A percentile compares a stretch with the other conserved stretches of the same genome.
Evolutionary conservation across 768 basidiomycete species (phyloP).

Genomic region (Pulveroboletus sp.): DNA sequence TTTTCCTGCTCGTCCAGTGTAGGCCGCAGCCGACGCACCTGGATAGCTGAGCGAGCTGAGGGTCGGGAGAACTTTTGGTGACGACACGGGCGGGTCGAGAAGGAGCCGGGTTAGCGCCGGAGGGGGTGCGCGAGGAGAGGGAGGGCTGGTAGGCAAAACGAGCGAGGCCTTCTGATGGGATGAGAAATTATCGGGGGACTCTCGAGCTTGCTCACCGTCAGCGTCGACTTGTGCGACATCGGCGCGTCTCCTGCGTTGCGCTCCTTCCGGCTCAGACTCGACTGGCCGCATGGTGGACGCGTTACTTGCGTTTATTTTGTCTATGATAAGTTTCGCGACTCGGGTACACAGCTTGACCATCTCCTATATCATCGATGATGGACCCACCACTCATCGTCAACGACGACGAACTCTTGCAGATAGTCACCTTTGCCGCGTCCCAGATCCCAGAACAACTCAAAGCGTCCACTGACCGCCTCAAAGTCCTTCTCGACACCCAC

Average conservation of each 20-base stretch:
- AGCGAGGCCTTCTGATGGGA: conserved; percentile 14
- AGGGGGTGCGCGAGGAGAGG: neutral
- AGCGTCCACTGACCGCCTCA: conserved; percentile 56
- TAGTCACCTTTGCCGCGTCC: conserved; percentile 64
- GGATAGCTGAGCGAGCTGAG: conserved; percentile 43
- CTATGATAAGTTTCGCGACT: conserved; percentile 5
- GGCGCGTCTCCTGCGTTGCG: neutral
- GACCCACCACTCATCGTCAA: conserved; percentile 39
- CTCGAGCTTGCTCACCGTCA: conserved; percentile 2
- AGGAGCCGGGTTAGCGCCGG: neutral
- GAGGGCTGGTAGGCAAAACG: conserved; percentile 37
- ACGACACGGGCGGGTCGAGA: neutral
- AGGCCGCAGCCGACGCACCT: conserved; percentile 63
- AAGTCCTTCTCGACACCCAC: conserved; percentile 55
- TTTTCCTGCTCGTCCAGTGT: conserved; percentile 69
- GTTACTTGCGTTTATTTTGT: conserved; percentile 39
- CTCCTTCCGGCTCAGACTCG: neutral
- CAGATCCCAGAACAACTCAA: conserved; percentile 53
- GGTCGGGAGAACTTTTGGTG: conserved; percentile 19
- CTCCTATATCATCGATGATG: conserved; percentile 19
- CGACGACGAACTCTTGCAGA: conserved; percentile 60
- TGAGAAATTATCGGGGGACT: neutral
- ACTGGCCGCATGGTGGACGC: conserved; percentile 31
- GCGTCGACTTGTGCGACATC: neutral
- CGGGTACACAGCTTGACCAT: neutral